These are phyloP conservation scores for Pyrenochaeta sp. DNA, from an alignment of 2,329 filamentous ascomycete genomes.

Conservation along the genomic window DNA sequence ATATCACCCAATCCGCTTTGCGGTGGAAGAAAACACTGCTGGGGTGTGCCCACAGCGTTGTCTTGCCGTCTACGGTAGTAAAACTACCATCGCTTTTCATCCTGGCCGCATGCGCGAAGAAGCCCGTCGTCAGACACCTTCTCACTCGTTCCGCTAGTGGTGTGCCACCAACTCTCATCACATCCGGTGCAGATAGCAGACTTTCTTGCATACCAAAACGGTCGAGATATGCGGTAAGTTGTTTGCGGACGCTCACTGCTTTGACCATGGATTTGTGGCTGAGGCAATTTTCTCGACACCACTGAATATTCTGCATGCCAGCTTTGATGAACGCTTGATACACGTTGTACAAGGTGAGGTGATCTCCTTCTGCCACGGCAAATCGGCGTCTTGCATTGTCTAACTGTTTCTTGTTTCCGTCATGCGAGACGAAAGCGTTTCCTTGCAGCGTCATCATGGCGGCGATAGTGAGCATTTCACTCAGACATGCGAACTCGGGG, in stretches of 20 bases:
- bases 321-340: slow-evolving; percentile 87
- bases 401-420: slow-evolving; percentile 77
- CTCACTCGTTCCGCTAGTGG: slow-evolving; percentile 77
- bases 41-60: slow-evolving; percentile 85
- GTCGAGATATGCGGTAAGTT: slow-evolving; percentile 87
- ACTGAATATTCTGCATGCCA: slow-evolving; percentile 82
- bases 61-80: slow-evolving; percentile 80
- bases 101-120: slow-evolving; percentile 89
- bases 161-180: slow-evolving; percentile 51
- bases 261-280: slow-evolving; percentile 86
- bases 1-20: slow-evolving; percentile 96
- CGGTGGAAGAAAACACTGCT: slow-evolving; percentile 95
- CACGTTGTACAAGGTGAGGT: slow-evolving; percentile 91
- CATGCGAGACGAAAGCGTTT: slow-evolving; percentile 81
- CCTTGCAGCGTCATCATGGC: slow-evolving; percentile 92
- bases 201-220: slow-evolving; percentile 74
- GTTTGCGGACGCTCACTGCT: slow-evolving; percentile 85
- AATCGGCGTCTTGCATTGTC: slow-evolving; percentile 82
- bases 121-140: slow-evolving; percentile 86
- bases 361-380: slow-evolving; percentile 91
- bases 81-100: slow-evolving; percentile 96
- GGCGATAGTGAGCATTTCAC: slow-evolving; percentile 88
- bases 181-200: slow-evolving; percentile 56
- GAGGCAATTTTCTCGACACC: slow-evolving; percentile 85
- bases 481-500: slow-evolving; percentile 75